Evolutionary conservation across 495 filamentous ascomycete species (phyloP), one percentile per base, ranked within the genome.

Genomic region (Hypomontagnella monticulosa): DNA sequence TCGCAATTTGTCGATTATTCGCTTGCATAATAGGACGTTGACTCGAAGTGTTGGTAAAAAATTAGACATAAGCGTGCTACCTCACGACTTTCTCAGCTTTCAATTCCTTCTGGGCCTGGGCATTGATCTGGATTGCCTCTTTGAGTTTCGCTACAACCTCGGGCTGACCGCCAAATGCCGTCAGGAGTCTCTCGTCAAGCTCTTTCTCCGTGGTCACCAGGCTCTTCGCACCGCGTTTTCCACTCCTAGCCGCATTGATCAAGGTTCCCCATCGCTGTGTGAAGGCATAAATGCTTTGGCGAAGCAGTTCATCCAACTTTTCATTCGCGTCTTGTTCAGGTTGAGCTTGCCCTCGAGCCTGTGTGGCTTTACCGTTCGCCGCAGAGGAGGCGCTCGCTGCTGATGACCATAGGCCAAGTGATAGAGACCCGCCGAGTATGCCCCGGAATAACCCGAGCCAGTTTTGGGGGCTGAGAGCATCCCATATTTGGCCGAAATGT

Each of bases 261-360:
- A 77, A 50, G 3, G 72, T 72, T 4, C 76, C 83, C 84, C 80
- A 90, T 50, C 80, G 80, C 72, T 84, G 86, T 30, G 91, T 92
- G 65, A 95, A 93, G 18, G 91, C 89, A 48, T 88, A 90, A 66
- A 97, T 95, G 11, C 88, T 87, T 16, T 88, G 88, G 40, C 93
- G 78, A 14, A 97, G 80, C 23, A 89, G 78, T 14, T 88, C 90
- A 61, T 97, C 93, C 1, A 97, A 78, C 75, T 94, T 92, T 49
- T 90, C 90, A 71, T 90, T 89, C 23, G 89, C 91, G 72, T 93
- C 91, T 50, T 81, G 75, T 14, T 75, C 68, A 1, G 69, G 38
- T 18, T 63, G 57, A 8, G 38, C 59, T 44, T 66, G 61, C 37
- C 49, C 54, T 40, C 59, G 58, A 38, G 44, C 58, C 11, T 46